A percentile compares a stretch with the other conserved stretches of the same genome.
These are phyloP conservation scores for Colletotrichum higginsianum DNA, from an alignment of 2,329 filamentous ascomycete species.

Conservation along the genomic window DNA sequence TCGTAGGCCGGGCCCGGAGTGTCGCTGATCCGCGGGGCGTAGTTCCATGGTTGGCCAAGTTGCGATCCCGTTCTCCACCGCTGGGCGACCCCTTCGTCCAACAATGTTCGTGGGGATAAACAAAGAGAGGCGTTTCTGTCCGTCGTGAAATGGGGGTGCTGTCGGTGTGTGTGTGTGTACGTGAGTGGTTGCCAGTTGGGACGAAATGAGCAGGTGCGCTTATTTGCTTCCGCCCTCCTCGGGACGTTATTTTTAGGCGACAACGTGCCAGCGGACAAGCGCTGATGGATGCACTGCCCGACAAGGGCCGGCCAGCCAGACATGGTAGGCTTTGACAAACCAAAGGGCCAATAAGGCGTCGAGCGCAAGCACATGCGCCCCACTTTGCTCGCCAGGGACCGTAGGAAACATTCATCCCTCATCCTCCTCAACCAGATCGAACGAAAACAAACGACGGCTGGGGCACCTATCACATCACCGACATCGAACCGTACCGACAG, in stretches of 20 bases:
- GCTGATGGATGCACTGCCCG: conserved; percentile 34
- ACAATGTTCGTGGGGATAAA: background rate
- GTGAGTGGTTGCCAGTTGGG: conserved; percentile 6
- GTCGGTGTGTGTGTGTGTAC: background rate
- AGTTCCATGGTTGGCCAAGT: conserved; percentile 19
- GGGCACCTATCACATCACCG: conserved; percentile 15
- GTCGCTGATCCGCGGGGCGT: conserved; percentile 37
- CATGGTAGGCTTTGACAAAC: conserved; percentile 15
- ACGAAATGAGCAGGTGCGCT: conserved; percentile 14
- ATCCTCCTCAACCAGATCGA: background rate
- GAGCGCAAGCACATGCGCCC: background rate
- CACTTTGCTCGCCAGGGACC: background rate
- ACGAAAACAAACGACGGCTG: conserved; percentile 3
- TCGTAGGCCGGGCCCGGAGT: conserved; percentile 16
- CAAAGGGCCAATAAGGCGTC: conserved; percentile 20
- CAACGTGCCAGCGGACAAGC: conserved; percentile 20
- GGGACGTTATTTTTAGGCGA: conserved; percentile 37
- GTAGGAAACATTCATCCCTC: conserved; percentile 5
- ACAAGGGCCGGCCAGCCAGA: conserved; percentile 1
- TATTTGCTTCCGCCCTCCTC: background rate
- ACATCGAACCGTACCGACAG: too few relatives aligned
- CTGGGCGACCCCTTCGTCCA: conserved; percentile 1
- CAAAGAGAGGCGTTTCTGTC: background rate
- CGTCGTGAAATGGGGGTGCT: background rate
- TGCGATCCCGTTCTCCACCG: conserved; percentile 2